Conservation (phyloP, 2,329 filamentous ascomycete genomes). For the Aspergillus awamori region DNA sequence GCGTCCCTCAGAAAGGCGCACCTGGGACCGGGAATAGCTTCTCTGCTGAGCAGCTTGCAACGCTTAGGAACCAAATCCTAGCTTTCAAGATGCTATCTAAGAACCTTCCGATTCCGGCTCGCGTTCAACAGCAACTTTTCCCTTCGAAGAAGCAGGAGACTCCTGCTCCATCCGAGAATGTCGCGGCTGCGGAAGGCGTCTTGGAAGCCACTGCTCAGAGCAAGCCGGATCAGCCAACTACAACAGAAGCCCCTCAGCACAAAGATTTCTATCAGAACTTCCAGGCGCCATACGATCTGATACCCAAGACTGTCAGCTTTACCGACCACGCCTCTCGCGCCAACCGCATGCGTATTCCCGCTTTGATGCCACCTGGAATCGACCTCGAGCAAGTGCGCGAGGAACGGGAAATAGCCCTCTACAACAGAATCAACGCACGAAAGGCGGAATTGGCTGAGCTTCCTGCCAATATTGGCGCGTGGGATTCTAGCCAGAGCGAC, state of each 20-base stretch:
- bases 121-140: conserved; percentile 82
- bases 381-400: conserved; percentile 84
- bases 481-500: conserved; percentile 74
- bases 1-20: conserved; percentile 33
- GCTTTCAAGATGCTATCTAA: conserved; percentile 90
- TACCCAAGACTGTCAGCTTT: conserved; percentile 70
- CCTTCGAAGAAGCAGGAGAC: conserved; percentile 53
- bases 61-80: conserved; percentile 81
- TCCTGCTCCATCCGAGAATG: conserved; percentile 41
- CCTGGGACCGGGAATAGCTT: conserved; percentile 60
- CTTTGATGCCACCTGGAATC: conserved; percentile 84
- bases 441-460: conserved; percentile 82
- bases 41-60: conserved; percentile 74
- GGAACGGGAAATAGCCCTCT: conserved; percentile 83
- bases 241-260: conserved; percentile 29
- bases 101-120: conserved; percentile 76
- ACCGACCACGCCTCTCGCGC: conserved; percentile 75
- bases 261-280: conserved; percentile 68
- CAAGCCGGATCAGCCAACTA: conserved; percentile 35
- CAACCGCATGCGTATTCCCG: conserved; percentile 79
- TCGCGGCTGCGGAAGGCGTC: conserved; percentile 36
- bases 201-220: conserved; percentile 44
- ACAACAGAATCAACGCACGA: conserved; percentile 84
- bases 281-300: conserved; percentile 68
- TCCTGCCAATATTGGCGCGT: conserved; percentile 82